Conservation (phyloP, 2,329 filamentous ascomycete species). For the Aspergillus quadrilineatus region DNA sequence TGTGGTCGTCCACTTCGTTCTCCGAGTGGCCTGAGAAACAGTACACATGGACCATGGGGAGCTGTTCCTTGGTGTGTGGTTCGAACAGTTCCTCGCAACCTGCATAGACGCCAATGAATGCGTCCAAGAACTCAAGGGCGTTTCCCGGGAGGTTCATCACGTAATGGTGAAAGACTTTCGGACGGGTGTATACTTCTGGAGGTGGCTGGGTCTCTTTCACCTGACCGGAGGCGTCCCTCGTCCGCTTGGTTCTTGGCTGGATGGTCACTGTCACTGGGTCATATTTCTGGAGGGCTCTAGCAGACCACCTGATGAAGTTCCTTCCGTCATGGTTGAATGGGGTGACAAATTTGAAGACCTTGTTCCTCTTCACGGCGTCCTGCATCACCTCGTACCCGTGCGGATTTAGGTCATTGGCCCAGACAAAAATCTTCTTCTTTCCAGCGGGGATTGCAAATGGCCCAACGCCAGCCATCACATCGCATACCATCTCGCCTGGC, state of each 20-base stretch:
- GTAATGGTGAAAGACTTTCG: constrained; percentile 82
- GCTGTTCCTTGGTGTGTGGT: constrained; percentile 56
- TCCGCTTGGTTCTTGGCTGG: constrained; percentile 43
- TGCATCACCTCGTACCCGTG: constrained; percentile 74
- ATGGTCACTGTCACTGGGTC: constrained; percentile 56
- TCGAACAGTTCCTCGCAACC: constrained; percentile 65
- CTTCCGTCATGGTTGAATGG: constrained; percentile 81
- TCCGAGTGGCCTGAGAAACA: constrained; percentile 85
- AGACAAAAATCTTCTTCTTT: constrained; percentile 86
- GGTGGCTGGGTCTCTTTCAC: constrained; percentile 33
- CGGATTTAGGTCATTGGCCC: constrained; percentile 96
- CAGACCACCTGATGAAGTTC: constrained; percentile 72
- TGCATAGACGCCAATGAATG: constrained; percentile 78
- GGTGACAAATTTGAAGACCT: constrained; percentile 71
- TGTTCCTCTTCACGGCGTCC: constrained; percentile 73
- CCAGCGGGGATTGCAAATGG: constrained; percentile 92
- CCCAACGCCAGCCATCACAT: constrained; percentile 96
- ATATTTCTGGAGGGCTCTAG: constrained; percentile 52
- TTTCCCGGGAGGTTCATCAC: constrained; percentile 96
- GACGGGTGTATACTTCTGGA: constrained; percentile 42
- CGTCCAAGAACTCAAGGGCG: constrained; percentile 77
- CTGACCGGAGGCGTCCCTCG: constrained; percentile 23
- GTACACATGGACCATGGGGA: constrained; percentile 90
- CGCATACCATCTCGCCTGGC: constrained; percentile 84
- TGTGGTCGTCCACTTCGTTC: constrained; percentile 61